Conservation (phyloP, 495 filamentous ascomycete species). For the Echria macrotheca region DNA sequence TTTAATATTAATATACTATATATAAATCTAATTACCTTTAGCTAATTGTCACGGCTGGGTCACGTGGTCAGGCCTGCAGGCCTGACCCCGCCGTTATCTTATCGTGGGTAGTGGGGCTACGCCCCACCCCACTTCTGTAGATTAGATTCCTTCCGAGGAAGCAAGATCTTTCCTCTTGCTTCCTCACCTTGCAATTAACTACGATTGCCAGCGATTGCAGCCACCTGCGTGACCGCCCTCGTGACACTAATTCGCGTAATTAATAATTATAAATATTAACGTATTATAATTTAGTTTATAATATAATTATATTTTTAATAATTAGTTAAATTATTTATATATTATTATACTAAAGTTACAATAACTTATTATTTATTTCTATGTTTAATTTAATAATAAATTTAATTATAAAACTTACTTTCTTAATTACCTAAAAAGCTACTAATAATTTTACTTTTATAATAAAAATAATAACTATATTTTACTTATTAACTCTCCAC, state of each 20-base stretch:
- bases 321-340: background rate
- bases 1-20: no score
- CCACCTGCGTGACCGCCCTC: no score
- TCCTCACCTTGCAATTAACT: no score
- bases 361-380: background rate
- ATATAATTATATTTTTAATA: background rate
- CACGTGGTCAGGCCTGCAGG: no score
- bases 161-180: no score
- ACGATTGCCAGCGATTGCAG: no score
- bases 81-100: no score
- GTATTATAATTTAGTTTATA: background rate
- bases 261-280: background rate
- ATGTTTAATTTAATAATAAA: background rate
- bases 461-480: background rate
- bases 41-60: no score
- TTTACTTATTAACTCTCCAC: background rate
- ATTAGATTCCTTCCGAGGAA: no score
- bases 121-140: no score
- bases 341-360: constrained; percentile 1
- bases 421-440: background rate
- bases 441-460: background rate
- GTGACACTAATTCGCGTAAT: background rate
- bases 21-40: no score
- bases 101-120: no score
- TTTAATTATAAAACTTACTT: background rate